phyloP scores from a whole-genome alignment of 148 eudicot genomes.

The Drosera capensis region DNA sequence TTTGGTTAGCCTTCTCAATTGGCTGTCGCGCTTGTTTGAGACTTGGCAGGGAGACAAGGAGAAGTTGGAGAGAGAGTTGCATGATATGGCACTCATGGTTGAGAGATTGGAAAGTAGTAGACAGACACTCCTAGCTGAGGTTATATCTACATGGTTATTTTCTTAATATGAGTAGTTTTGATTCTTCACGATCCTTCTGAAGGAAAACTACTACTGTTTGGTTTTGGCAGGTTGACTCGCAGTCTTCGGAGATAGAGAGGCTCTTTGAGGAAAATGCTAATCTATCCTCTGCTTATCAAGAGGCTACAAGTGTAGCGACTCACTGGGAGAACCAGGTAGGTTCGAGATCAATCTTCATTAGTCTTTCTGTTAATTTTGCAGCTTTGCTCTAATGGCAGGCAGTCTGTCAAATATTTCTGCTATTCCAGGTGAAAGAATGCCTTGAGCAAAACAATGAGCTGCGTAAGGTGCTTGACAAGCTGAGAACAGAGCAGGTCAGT shows the following conservation, averaged over 20 bases:
- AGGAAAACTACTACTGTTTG: background rate
- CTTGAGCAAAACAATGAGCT: slow-evolving; percentile 85
- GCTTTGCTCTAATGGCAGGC: background rate
- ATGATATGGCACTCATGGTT: slow-evolving; percentile 86
- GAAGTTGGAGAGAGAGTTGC: slow-evolving; percentile 75
- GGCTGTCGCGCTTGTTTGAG: background rate
- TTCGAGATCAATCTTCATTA: slow-evolving; percentile 1
- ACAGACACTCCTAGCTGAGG: slow-evolving; percentile 88
- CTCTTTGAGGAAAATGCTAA: slow-evolving; percentile 87
- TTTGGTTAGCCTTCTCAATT: background rate
- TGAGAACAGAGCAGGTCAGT: slow-evolving; percentile 50
- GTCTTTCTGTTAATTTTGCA: background rate
- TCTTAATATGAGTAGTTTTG: background rate
- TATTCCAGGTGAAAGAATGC: slow-evolving; percentile 67
- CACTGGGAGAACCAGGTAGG: slow-evolving; percentile 91
- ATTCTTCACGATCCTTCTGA: background rate
- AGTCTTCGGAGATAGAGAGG: slow-evolving; percentile 87
- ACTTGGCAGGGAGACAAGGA: slow-evolving; percentile 77
- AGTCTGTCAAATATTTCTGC: background rate
- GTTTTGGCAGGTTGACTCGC: slow-evolving; percentile 71
- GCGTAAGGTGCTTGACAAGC: slow-evolving; percentile 56
- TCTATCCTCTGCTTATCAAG: slow-evolving; percentile 65
- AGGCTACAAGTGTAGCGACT: slow-evolving; percentile 44
- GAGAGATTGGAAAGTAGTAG: slow-evolving; percentile 88
- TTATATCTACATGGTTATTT: slow-evolving; percentile 6